Base-by-base conservation (phyloP, 495 filamentous ascomycete species). In the Neurospora hispaniola region DNA sequence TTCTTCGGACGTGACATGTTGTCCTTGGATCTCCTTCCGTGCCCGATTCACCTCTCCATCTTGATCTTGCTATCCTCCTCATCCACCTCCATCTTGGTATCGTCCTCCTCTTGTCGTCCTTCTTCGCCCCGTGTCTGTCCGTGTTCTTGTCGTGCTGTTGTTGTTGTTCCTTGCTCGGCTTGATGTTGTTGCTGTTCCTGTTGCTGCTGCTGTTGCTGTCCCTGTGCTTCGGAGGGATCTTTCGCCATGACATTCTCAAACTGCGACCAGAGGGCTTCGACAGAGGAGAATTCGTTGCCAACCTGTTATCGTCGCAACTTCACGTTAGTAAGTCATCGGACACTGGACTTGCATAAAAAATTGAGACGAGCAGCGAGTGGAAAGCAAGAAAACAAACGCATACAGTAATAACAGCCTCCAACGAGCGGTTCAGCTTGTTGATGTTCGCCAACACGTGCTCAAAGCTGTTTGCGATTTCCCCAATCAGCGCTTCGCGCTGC, bases 231-330 rank as follows among this genome's bases (percentile, higher is more conserved):
- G 0, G 35, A 38, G 35, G 84, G 82, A 46, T 92, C 90, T 74
- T 90, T 91, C 20, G 89, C 93, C 95, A 98, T 98, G 74, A 98
- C 94, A 72, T 91, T 91, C 85, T 99, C 96, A 78, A 99, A 99
- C 73, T 96, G 93, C 42, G 91, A 94, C 96, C 96, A 99, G 42
- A 99, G 87, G 38, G 93, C 93, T 82, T 99, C 96, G 20, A 99
- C 96, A 10, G 92, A 93, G n/a, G 92, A 89, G 80, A 99, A 98
- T 78, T 99, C 96, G 79, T 97, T 98, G 9, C 96, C 96, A 39
- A 99, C 93, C 92, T 94, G 59, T 20, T 71, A n/a, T 71, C 3
- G n/a, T 23, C n/a, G 70, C 18, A 44, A 41, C 42, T 27, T 2
- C 1, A 27, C 27, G 12, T 70, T 18, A 59, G 46, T n/a, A n/a